A percentile compares a stretch with the other conserved stretches of the same genome.
phyloP scores from a whole-genome alignment of 495 filamentous ascomycete genomes.

The Arthonia radiata region DNA sequence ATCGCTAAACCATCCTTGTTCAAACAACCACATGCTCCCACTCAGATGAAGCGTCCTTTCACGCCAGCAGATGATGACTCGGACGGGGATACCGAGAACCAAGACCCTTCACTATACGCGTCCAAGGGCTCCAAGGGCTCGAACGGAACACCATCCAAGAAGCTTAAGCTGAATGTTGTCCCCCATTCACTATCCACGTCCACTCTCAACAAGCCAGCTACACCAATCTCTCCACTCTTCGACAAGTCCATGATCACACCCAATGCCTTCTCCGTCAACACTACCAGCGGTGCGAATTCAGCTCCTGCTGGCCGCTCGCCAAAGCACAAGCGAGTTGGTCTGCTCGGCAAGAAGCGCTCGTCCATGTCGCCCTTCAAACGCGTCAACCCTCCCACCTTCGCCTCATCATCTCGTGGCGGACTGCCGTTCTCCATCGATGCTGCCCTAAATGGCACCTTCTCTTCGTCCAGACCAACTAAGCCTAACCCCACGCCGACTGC shows the following conservation, averaged over 20 bases:
- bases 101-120: constrained; percentile 41
- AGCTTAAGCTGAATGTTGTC: constrained; percentile 12
- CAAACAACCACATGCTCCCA: constrained; percentile 9
- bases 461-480: constrained; percentile 25
- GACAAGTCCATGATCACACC: too few relatives aligned
- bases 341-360: constrained; percentile 35
- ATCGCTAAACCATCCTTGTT: constrained; percentile 2
- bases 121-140: constrained; percentile 45
- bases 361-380: constrained; percentile 26
- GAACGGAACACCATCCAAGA: constrained; percentile 12
- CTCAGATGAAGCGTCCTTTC: constrained; percentile 17
- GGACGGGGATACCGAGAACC: constrained; percentile 48
- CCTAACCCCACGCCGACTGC: constrained; percentile 9
- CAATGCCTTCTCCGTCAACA: too few relatives aligned
- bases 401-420: constrained; percentile 11
- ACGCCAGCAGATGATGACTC: constrained; percentile 13
- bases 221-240: constrained; percentile 14
- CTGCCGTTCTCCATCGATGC: constrained; percentile 57
- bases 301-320: constrained; percentile 38
- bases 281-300: constrained; percentile 13
- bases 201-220: constrained; percentile 8
- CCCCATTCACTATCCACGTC: constrained; percentile 3
- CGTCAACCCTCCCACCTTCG: constrained; percentile 27
- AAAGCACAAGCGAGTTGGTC: constrained; percentile 31
- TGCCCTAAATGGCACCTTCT: constrained; percentile 44